phyloP scores from a whole-genome alignment of 2,329 filamentous ascomycete genomes.

The Apiospora rasikravindrae region DNA sequence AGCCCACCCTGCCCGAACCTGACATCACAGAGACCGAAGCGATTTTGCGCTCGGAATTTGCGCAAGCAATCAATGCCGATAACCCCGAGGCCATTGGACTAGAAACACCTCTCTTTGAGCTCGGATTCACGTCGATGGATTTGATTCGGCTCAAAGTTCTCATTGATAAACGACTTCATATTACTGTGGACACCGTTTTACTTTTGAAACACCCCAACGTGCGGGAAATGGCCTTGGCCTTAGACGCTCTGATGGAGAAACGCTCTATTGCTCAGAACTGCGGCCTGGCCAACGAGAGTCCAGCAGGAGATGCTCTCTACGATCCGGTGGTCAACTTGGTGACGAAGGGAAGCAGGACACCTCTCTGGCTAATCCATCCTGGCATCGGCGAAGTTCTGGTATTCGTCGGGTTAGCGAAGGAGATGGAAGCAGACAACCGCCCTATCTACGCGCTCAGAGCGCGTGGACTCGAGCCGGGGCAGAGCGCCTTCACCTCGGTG shows the following conservation, averaged over 20 bases:
- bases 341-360: constrained; percentile 37
- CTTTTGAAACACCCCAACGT: neutral
- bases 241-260: neutral
- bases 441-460: constrained; percentile 47
- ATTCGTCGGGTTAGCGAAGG: constrained; percentile 43
- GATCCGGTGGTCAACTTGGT: neutral
- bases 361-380: constrained; percentile 48
- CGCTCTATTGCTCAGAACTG: too few species aligned
- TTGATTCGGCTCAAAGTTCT: neutral
- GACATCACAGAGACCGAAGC: too few species aligned
- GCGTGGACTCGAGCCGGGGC: constrained; percentile 32
- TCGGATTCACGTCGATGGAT: neutral
- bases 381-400: constrained; percentile 49
- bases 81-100: neutral
- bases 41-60: too few species aligned
- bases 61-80: too few species aligned
- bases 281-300: too few species aligned
- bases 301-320: neutral
- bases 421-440: constrained; percentile 41
- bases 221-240: neutral
- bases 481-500: constrained; percentile 41
- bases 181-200: neutral
- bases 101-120: neutral
- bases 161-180: neutral
- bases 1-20: too few species aligned